phyloP scores from a whole-genome alignment of 345 rosid genomes.

The Rhodamnia rubescens region DNA sequence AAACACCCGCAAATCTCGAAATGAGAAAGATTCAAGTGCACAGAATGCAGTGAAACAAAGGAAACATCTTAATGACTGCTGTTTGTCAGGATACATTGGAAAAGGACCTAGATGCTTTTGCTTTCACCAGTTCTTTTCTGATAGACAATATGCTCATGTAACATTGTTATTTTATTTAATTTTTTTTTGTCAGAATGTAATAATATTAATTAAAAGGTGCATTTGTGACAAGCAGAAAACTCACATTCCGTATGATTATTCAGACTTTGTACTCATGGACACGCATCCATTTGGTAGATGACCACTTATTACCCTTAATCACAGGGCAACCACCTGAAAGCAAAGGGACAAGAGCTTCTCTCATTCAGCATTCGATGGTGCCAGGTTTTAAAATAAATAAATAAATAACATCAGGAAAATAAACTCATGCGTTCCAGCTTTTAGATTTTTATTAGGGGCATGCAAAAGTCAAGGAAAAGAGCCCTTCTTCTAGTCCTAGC shows the following conservation, averaged over 20 bases:
- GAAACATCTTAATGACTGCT: not conserved
- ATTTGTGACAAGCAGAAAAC: not conserved
- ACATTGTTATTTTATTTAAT: not conserved
- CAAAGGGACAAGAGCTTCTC: not conserved
- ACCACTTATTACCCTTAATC: conserved; percentile 92
- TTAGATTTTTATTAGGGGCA: not conserved
- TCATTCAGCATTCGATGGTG: not conserved
- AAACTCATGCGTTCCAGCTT: not conserved
- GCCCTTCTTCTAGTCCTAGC: not conserved
- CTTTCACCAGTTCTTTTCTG: not conserved
- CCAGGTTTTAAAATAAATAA: not conserved
- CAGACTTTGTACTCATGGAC: conserved; percentile 58
- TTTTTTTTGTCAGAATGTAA: not conserved
- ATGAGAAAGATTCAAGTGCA: not conserved
- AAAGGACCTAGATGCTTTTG: not conserved
- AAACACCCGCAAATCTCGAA: not conserved
- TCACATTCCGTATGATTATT: conserved; percentile 23
- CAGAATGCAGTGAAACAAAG: not conserved
- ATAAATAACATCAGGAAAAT: not conserved
- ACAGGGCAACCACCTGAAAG: conserved; percentile 86
- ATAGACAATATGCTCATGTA: not conserved
- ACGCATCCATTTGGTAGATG: conserved; percentile 92
- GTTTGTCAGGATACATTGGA: not conserved
- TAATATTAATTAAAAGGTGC: not conserved
- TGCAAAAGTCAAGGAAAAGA: not conserved